Percentiles rank a stretch among this genome's conserved stretches.
Evolutionary conservation across 2,329 filamentous ascomycete genomes (phyloP).

Genomic region (Verticillium nonalfalfae): DNA sequence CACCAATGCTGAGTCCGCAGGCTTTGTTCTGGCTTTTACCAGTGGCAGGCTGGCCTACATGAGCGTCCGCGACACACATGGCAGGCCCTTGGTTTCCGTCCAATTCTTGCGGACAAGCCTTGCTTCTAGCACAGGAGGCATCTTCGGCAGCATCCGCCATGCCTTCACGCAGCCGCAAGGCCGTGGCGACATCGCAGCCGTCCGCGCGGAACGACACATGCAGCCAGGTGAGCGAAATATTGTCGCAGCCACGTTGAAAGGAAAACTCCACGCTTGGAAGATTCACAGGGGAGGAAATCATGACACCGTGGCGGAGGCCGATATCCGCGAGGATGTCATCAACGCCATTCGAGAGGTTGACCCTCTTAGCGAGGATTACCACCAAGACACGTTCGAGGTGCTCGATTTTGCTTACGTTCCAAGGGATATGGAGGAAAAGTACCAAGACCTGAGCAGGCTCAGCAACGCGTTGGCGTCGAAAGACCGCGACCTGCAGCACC

Average conservation of each 20-base stretch:
- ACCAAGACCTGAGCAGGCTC: constrained; percentile 42
- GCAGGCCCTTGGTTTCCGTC: constrained; percentile 72
- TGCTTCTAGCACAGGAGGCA: constrained; percentile 51
- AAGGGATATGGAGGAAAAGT: constrained; percentile 42
- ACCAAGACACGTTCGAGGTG: constrained; percentile 60
- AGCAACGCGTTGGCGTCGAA: constrained; percentile 43
- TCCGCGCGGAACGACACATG: constrained; percentile 64
- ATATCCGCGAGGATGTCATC: constrained; percentile 60
- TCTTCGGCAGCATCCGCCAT: constrained; percentile 77
- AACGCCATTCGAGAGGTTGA: constrained; percentile 52
- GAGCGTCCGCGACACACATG: constrained; percentile 78
- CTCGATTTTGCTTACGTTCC: constrained; percentile 73
- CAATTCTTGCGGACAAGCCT: constrained; percentile 65
- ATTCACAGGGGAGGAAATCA: constrained; percentile 83
- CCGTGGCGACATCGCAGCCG: constrained; percentile 73
- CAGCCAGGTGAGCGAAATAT: constrained; percentile 80
- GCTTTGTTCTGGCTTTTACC: constrained; percentile 79
- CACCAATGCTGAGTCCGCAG: constrained; percentile 76
- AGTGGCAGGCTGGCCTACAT: constrained; percentile 83
- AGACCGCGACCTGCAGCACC: constrained; percentile 46
- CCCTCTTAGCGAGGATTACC: constrained; percentile 38
- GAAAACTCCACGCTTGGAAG: constrained; percentile 78
- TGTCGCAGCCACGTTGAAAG: constrained; percentile 71
- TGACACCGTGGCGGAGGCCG: constrained; percentile 64
- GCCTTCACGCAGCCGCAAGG: constrained; percentile 64